Base-by-base conservation (phyloP, 768 basidiomycete species). In the Pleurotus tuoliensis region DNA sequence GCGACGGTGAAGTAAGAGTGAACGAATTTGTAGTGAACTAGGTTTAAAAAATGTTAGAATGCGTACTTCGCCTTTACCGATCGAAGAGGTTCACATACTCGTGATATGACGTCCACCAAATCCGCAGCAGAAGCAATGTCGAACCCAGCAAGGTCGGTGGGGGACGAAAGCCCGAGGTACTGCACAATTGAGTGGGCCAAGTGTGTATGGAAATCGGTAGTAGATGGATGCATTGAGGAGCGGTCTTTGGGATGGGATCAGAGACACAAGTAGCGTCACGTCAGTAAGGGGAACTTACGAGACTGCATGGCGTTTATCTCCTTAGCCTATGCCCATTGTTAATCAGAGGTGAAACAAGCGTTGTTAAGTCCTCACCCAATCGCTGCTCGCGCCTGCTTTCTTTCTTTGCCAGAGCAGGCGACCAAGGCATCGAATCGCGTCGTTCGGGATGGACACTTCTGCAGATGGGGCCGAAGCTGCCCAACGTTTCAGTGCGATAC, bases 11-110 rank as follows among this genome's bases (percentile, higher is more conserved):
- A 1, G 93, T 87, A 8, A 97, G 72, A 0, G 94, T 88, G 65
- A 98, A 90, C 0, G 96, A 88, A 67, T 99, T 99, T 5, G 92
- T 90, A 8, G 84, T 82, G 67, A 98, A 94, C 94, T 98, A 60
- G 12, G 27, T 41, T 25, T 8, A 3, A 11, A 24, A 7, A 11
- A 7, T 8, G 51, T 40, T 1, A 18, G 30, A 47, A 49, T 13
- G 62, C 64, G 7, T 34, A 34, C 30, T 9, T 34, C 38, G 39
- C 50, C 37, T 53, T 38, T 11, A 27, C 7, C 24, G 22, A 41
- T 50, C 11, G 16, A 52, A 34, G 37, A 27, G 39, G 22, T 6
- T 4, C 37, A 69, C 82, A 39, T 62, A 91, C 91, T 54, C 82
- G 76, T n/a, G 92, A 92, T 48, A 88, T 81, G 22, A 87, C 64